phyloP scores from a whole-genome alignment of 768 basidiomycete genomes.

The Heimioporus sp. region DNA sequence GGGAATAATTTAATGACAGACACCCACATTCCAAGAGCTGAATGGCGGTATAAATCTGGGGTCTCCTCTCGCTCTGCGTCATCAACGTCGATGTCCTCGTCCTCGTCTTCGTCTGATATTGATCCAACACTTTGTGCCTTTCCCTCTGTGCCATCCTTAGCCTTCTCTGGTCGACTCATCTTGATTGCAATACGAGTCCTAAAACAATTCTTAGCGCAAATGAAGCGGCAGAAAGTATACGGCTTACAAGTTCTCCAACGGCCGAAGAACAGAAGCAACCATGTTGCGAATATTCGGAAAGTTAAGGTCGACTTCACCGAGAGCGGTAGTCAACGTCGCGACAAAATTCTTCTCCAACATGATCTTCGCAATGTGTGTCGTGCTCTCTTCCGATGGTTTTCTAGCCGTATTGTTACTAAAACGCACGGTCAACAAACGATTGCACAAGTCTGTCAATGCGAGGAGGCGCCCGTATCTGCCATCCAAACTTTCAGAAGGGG shows the following conservation, averaged over 20 bases:
- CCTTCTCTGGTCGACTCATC: slow-evolving; percentile 81
- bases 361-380: slow-evolving; percentile 90
- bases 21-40: slow-evolving; percentile 88
- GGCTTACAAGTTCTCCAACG: slow-evolving; percentile 84
- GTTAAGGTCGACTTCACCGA: slow-evolving; percentile 93
- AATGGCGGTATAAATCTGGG: slow-evolving; percentile 93
- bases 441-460: slow-evolving; percentile 83
- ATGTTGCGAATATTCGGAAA: slow-evolving; percentile 87
- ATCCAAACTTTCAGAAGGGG: slow-evolving; percentile 58
- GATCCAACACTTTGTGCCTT: slow-evolving; percentile 40
- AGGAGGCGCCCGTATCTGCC: slow-evolving; percentile 84
- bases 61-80: slow-evolving; percentile 70
- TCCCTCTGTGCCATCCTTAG: slow-evolving; percentile 54
- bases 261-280: slow-evolving; percentile 84
- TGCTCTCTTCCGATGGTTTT: slow-evolving; percentile 65
- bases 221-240: not conserved
- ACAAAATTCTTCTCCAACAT: slow-evolving; percentile 99
- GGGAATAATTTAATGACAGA: not conserved
- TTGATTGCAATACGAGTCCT: slow-evolving; percentile 98
- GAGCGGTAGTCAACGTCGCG: slow-evolving; percentile 77
- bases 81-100: slow-evolving; percentile 57
- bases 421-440: slow-evolving; percentile 81
- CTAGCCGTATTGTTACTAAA: slow-evolving; percentile 52
- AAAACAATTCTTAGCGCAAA: slow-evolving; percentile 10
- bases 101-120: slow-evolving; percentile 47